Evolutionary conservation across 2,329 filamentous ascomycete genomes (phyloP).

Genomic region (Colletotrichum cereale): DNA sequence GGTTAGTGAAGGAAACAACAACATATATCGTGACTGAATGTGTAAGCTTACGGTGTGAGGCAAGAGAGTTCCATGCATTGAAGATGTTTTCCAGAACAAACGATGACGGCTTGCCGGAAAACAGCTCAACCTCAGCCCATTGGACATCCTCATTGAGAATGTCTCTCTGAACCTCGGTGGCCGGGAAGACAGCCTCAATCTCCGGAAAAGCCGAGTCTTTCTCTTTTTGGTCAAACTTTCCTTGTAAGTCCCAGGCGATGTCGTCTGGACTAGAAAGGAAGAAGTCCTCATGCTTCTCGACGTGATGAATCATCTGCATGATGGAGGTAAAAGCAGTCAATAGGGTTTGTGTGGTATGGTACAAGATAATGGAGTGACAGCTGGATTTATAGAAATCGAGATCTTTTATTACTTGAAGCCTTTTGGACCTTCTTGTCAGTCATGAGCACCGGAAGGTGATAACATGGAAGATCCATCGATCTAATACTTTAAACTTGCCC

Average conservation of each 20-base stretch:
- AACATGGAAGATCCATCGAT: too few relatives aligned
- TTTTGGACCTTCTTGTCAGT: too few relatives aligned
- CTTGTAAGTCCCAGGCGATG: not conserved
- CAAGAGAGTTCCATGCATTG: not conserved
- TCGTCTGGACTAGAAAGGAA: conserved; percentile 3
- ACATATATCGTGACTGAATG: not conserved
- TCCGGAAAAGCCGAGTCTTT: not conserved
- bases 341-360: too few relatives aligned
- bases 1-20: too few relatives aligned
- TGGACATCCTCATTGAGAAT: conserved; percentile 2
- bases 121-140: conserved; percentile 5
- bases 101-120: conserved; percentile 3
- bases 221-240: not conserved
- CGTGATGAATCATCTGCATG: conserved; percentile 6
- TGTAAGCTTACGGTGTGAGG: not conserved
- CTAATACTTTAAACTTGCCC: too few relatives aligned
- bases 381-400: too few relatives aligned
- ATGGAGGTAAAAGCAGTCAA: too few relatives aligned
- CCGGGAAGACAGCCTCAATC: not conserved
- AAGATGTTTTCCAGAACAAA: not conserved
- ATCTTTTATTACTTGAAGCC: too few relatives aligned
- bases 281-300: conserved; percentile 12
- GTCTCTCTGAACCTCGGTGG: not conserved
- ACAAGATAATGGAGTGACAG: too few relatives aligned
- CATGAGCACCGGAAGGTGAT: too few relatives aligned